Evolutionary conservation across 2,329 filamentous ascomycete species (phyloP).

Genomic region (Aspergillus hortae): DNA sequence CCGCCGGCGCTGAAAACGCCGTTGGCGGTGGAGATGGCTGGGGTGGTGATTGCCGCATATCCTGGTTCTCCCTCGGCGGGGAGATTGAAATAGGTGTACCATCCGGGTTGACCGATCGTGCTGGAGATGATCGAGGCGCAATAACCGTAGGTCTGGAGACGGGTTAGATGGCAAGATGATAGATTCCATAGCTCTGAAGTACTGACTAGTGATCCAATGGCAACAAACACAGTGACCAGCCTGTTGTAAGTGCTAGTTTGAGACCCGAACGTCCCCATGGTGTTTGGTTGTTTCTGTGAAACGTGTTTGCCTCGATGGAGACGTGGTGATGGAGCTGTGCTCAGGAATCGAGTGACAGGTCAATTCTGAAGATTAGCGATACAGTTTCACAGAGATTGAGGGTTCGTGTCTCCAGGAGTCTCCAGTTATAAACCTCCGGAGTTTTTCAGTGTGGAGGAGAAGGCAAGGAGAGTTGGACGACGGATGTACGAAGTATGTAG

Average conservation of each 20-base stretch:
- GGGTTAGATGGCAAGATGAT: neutral
- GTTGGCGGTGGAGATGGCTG: conserved; percentile 49
- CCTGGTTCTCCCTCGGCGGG: conserved; percentile 42
- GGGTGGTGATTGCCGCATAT: conserved; percentile 46
- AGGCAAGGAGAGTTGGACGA: neutral
- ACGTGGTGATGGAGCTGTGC: too few relatives aligned
- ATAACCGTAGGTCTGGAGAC: conserved; percentile 48
- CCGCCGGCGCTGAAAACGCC: conserved; percentile 49
- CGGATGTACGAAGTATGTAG: too few relatives aligned
- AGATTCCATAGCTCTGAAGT: conserved; percentile 19
- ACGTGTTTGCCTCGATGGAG: neutral
- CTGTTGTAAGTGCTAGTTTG: conserved; percentile 38
- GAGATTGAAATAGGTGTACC: conserved; percentile 50
- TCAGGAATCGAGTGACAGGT: neutral
- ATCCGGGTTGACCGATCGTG: conserved; percentile 53
- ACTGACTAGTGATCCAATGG: conserved; percentile 39
- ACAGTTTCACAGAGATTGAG: too few relatives aligned
- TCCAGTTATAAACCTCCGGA: neutral
- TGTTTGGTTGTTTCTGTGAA: conserved; percentile 3
- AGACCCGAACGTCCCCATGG: conserved; percentile 30
- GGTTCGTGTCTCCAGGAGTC: too few relatives aligned
- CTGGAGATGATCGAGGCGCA: conserved; percentile 50
- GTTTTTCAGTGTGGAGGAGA: neutral
- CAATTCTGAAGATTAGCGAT: too few relatives aligned
- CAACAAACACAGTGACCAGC: conserved; percentile 38